Base-by-base conservation (phyloP, 108 stramenopile species). In the Asterionellopsis glacialis region DNA sequence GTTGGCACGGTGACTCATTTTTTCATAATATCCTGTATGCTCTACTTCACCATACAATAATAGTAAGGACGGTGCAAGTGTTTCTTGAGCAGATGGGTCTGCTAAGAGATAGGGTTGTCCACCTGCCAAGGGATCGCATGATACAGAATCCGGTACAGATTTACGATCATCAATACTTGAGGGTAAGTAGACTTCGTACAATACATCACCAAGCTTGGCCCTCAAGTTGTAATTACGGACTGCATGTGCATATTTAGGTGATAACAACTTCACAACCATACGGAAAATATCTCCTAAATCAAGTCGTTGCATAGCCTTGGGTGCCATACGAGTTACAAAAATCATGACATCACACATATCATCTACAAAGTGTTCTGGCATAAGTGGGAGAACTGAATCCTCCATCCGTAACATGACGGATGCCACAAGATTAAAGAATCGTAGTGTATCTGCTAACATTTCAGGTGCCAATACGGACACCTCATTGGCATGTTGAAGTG, bases 41-140 rank as follows among this genome's bases (percentile, higher is more conserved):
- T 98, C 98, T 5, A 97, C 98, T 70, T 97, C 97, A 45, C 98
- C 98, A 65, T 97, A 98, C 38, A 98, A 69, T 25, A 96, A 83
- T 39, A 97, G 76, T 14, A 98, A 77, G 11, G 96, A 93, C 0
- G 98, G 98, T 11, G 97, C 96, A 51, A 98, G 77, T 24, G 83
- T 81, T 65, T 88, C 83, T 73, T 95, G 93, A 0, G 92, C 88
- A 19, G 68, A 42, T 23, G 70, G 67, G 70, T 89, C 90, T 27
- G 86, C 88, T 9, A 82, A 66, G 24, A 88, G 80, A 65, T 82
- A 93, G 6, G 88, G 78, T 48, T 70, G 83, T 0, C 85, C 90
- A 27, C 90, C 87, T 12, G 75, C 64, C 22, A 67, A 54, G 14
- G 86, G 88, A 62, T 89, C 89, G 53, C 73, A 72, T 21, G 74